Conservation (phyloP, 768 basidiomycete species). For the Macrolepiota dolichaula region DNA sequence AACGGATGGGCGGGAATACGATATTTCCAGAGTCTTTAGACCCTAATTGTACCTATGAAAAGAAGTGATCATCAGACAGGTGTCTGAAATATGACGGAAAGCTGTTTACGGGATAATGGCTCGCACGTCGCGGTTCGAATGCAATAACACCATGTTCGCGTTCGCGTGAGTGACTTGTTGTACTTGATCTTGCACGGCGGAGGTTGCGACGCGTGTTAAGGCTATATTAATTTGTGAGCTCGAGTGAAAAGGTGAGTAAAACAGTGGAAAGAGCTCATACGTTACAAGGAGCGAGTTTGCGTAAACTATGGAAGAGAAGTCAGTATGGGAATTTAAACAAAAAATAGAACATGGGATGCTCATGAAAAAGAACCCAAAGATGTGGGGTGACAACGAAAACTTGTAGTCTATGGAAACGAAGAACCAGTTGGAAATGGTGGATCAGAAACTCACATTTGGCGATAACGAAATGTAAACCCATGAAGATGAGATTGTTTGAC, state of each 20-base stretch:
- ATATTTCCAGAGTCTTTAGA: slow-evolving; percentile 1
- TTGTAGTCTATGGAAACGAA: not conserved
- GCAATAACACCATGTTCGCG: slow-evolving; percentile 7
- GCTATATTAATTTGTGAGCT: slow-evolving; percentile 1
- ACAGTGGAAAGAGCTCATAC: not conserved
- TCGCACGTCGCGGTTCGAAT: slow-evolving; percentile 14
- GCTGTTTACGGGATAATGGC: not conserved
- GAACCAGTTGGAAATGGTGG: not conserved
- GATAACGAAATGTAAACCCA: slow-evolving; percentile 49
- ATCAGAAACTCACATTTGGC: slow-evolving; percentile 32
- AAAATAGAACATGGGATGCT: not conserved
- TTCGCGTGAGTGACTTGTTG: slow-evolving; percentile 11
- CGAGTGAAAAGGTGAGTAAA: not conserved
- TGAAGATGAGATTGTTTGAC: slow-evolving; percentile 40
- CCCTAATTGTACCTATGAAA: not conserved
- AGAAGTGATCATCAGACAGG: not conserved
- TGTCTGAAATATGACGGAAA: not conserved
- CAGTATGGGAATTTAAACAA: not conserved
- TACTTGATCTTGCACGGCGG: slow-evolving; percentile 13
- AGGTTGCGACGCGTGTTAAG: slow-evolving; percentile 18
- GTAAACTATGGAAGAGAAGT: slow-evolving; percentile 31
- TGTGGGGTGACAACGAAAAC: not conserved
- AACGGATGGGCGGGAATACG: slow-evolving; percentile 1
- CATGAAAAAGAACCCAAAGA: not conserved
- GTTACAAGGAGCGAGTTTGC: slow-evolving; percentile 43